Base-by-base conservation (phyloP, 352 stramenopile genomes). In the Pelagophyceae sp. region DNA sequence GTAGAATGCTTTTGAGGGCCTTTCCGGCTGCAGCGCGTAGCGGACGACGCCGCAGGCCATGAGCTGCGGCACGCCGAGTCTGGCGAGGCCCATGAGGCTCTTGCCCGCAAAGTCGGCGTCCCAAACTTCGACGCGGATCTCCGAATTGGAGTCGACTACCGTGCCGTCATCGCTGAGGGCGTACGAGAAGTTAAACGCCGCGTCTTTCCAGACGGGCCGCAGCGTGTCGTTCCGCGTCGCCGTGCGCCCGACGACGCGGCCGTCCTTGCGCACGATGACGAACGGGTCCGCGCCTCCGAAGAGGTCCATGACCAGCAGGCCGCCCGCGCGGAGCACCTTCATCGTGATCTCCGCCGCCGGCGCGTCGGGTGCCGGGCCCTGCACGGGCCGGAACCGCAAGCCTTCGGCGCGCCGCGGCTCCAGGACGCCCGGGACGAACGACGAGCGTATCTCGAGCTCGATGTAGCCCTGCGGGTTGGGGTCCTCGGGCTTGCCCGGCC, bases 211-310 rank as follows among this genome's bases (percentile, higher is more conserved):
- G 54, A 77, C 64, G 25, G 76, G 76, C 54, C 45, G 11, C 3
- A 75, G 40, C 32, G 76, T 80, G 65, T 80, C 63, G 40, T 77
- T 29, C 1, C 70, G 38, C 29, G 69, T 72, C 31, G 35, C 51
- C 32, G 76, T 80, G 33, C 40, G 65, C 33, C 76, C 76, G 37
- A 80, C 40, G 2, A 77, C n/a, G 5, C 60, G 51, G 69, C 70
- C 70, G 60, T 80, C 70, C 25, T 74, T 38, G 29, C 69, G 60
- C 0, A 80, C 76, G 69, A 78, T 65, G 69, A 67, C 45, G 67
- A 80, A 80, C 3, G 76, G 76, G 54, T 80, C 76, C 23, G 50
- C 65, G 33, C 69, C 67, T 3, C 76, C 76, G 50, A 80, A 63
- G 20, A 80, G 29, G 38, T 80, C 76, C 37, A 37, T 29, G 32